Evolutionary conservation across 495 filamentous ascomycete species (phyloP), one percentile per base, ranked within the genome.

Genomic region (Filosporella fistucella): DNA sequence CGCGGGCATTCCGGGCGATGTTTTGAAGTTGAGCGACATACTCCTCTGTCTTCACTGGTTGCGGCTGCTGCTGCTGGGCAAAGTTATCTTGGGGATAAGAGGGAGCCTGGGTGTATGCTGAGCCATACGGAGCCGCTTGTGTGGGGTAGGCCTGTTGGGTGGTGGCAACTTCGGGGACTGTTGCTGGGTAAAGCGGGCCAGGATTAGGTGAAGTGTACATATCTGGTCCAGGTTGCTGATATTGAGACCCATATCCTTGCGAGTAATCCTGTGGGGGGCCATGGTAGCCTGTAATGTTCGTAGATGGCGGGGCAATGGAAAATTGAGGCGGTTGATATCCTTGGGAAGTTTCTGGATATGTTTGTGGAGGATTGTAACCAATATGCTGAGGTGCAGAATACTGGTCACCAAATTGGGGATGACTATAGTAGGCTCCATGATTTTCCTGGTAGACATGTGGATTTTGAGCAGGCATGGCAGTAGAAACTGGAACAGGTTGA

Each of bases 1-100:
- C 78, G 21, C 75, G 73, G 18, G 81, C 75, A 45, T 68, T 74
- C 18, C 67, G 64, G 5, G 80, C 76, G 37, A 88, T 57, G 24
- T 75, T 69, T 42, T 81, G 76, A n/a, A 83, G 68, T 58, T 79
- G 72, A 33, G 63, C 55, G 44, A 75, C 69, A 51, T 80, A 72
- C 22, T 55, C 57, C 24, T 68, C 59, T 13, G 54, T 66, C 54
- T 11, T 62, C 54, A 37, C 36, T 33, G 53, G 44, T 12, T 45
- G 35, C n/a, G n/a, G n/a, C n/a, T n/a, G n/a, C n/a, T n/a, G n/a
- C n/a, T n/a, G n/a, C 2, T 50, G 49, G 9, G 42, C 22, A 37
- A 46, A 49, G 21, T 56, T 56, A 38, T 51, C 53, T 11, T 35
- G 11, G 10, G 55, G 52, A 9, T 42, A 41, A 17, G 56, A 9